Conservation (phyloP, 2,329 filamentous ascomycete species). For the Phaeosphaeriaceae sp. region DNA sequence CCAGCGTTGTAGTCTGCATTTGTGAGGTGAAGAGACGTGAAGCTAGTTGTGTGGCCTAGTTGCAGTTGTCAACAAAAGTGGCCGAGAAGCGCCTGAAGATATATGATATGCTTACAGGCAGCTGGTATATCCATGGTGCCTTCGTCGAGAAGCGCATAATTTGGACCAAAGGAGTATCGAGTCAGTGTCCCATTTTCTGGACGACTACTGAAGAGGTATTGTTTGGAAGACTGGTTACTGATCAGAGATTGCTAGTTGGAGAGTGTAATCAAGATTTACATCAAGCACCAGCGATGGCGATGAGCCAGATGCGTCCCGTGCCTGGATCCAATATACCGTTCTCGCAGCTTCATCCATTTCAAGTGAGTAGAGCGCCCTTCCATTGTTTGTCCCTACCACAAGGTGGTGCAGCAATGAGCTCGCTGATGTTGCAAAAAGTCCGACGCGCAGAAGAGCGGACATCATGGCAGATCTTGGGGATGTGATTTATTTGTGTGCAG, state of each 20-base stretch:
- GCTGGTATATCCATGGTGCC: slow-evolving; percentile 24
- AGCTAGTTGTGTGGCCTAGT: slow-evolving; percentile 28
- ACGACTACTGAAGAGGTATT: slow-evolving; percentile 25
- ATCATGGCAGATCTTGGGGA: slow-evolving; percentile 2
- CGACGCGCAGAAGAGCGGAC: slow-evolving; percentile 9
- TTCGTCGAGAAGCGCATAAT: slow-evolving; percentile 26
- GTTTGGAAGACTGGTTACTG: slow-evolving; percentile 16
- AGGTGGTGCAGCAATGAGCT: slow-evolving; percentile 24
- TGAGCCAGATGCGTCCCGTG: slow-evolving; percentile 16
- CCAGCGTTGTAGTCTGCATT: slow-evolving; percentile 15
- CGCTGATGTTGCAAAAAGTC: slow-evolving; percentile 10
- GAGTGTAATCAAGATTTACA: slow-evolving; percentile 12
- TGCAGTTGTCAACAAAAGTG: background rate
- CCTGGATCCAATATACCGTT: slow-evolving; percentile 14
- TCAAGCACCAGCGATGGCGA: slow-evolving; percentile 27
- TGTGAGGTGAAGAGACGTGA: slow-evolving; percentile 18
- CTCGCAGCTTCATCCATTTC: slow-evolving; percentile 22
- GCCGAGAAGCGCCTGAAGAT: background rate
- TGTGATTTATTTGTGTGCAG: background rate
- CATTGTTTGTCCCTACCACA: slow-evolving; percentile 24
- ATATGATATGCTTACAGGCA: slow-evolving; percentile 19
- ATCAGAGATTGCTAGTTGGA: slow-evolving; percentile 1
- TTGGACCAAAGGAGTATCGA: slow-evolving; percentile 17
- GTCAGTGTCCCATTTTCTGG: slow-evolving; percentile 26
- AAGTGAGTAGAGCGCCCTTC: slow-evolving; percentile 20